Conservation (phyloP, 2,329 filamentous ascomycete genomes). For the Colletotrichum sp. region DNA sequence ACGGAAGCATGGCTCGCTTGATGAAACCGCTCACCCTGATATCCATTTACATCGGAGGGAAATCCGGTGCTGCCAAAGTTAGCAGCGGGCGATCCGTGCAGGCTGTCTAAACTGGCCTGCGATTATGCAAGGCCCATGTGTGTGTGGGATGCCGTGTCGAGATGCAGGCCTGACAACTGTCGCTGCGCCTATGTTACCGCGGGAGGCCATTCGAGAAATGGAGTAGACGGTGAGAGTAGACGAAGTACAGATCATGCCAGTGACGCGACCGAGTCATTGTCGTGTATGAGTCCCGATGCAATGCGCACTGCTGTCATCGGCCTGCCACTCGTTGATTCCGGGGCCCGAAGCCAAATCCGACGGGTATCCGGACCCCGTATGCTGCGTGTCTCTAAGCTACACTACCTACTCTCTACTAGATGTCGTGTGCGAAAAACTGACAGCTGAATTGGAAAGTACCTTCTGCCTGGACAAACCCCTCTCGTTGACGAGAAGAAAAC, state of each 20-base stretch:
- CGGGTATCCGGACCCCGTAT: not conserved
- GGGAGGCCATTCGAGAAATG: not conserved
- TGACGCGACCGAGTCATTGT: not conserved
- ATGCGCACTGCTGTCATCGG: not conserved
- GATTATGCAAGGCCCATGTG: not conserved
- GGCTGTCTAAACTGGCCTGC: not conserved
- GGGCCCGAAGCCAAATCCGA: not conserved
- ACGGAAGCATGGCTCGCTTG: not conserved
- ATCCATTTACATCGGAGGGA: not conserved
- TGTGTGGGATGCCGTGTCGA: not conserved
- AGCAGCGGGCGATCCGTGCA: not conserved
- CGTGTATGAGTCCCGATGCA: not conserved
- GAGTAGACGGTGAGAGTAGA: not conserved
- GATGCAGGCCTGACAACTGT: not conserved
- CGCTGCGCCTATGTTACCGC: not conserved
- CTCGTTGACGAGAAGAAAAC: not conserved
- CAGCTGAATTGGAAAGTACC: too few relatives aligned
- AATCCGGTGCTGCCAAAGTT: not conserved
- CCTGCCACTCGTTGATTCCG: not conserved
- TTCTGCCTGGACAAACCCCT: not conserved
- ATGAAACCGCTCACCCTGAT: not conserved
- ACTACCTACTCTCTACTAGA: not conserved
- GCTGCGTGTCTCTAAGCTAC: not conserved
- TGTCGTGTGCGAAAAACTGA: rapidly evolving
- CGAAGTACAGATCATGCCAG: too few relatives aligned